These are phyloP conservation scores for Cystobasidium sp. DNA, from an alignment of 1,284 basidiomycete genomes.

Conservation along the genomic window DNA sequence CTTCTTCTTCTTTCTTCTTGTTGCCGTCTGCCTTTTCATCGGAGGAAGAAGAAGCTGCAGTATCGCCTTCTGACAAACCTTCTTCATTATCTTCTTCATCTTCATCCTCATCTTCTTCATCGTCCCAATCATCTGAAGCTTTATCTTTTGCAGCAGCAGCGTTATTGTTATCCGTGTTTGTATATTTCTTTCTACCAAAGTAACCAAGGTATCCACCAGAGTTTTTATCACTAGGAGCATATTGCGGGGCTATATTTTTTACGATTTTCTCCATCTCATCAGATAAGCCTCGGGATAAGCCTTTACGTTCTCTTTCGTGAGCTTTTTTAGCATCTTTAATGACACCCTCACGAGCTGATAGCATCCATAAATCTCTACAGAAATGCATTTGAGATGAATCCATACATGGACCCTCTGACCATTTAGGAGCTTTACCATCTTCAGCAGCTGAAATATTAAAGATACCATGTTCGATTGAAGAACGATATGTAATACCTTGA, in stretches of 20 bases:
- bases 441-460: constrained; percentile 69
- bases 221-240: constrained; percentile 44
- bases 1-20: constrained; percentile 49
- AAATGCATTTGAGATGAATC: constrained; percentile 95
- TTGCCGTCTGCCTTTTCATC: constrained; percentile 43
- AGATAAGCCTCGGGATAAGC: constrained; percentile 44
- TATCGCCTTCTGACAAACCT: constrained; percentile 49
- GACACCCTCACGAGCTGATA: constrained; percentile 71
- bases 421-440: constrained; percentile 60
- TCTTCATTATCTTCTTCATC: constrained; percentile 41
- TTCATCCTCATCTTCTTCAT: constrained; percentile 51
- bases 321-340: constrained; percentile 58
- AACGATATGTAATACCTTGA: constrained; percentile 77
- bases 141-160: constrained; percentile 21
- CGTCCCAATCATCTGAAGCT: constrained; percentile 24
- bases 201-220: constrained; percentile 36
- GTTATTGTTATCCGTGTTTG: not conserved
- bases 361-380: constrained; percentile 89
- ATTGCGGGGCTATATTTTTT: constrained; percentile 48
- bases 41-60: constrained; percentile 43
- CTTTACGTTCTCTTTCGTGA: constrained; percentile 45
- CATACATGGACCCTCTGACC: constrained; percentile 78
- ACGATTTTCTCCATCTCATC: constrained; percentile 58
- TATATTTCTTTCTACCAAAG: constrained; percentile 35
- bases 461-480: constrained; percentile 61